These are phyloP conservation scores for Cryphonectria nitschkei DNA, from an alignment of 2,329 filamentous ascomycete genomes.

Conservation along the genomic window DNA sequence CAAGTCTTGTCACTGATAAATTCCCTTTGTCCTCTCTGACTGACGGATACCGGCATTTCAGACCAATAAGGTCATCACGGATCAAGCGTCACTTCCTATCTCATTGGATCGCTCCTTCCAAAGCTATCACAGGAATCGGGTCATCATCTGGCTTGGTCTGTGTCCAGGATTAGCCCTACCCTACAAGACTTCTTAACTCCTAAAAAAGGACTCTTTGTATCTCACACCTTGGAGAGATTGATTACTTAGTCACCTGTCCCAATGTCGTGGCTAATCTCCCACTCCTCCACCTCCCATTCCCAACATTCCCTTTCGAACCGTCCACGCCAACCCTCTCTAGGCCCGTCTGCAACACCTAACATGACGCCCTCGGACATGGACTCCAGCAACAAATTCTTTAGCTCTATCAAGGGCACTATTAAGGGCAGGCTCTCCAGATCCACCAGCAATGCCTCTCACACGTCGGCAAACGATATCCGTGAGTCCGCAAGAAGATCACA, in stretches of 20 bases:
- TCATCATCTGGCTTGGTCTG: not conserved
- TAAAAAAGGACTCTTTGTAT: not conserved
- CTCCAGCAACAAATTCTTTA: constrained; percentile 31
- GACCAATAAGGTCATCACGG: not conserved
- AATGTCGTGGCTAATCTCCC: constrained; percentile 26
- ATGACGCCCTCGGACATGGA: constrained; percentile 20
- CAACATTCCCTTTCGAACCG: constrained; percentile 4
- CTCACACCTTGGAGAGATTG: not conserved
- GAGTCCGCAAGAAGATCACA: constrained; percentile 32
- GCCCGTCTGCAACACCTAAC: constrained; percentile 8
- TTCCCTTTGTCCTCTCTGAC: not conserved
- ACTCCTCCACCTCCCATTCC: constrained; percentile 20
- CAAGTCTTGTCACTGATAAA: not conserved
- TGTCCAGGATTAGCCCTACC: too few species aligned
- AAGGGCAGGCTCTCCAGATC: constrained; percentile 42
- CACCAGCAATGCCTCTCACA: constrained; percentile 23
- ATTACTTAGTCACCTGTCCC: not conserved
- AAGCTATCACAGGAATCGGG: not conserved
- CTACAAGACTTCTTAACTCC: too few species aligned
- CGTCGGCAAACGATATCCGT: constrained; percentile 16
- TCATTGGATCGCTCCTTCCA: not conserved
- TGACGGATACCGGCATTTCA: not conserved
- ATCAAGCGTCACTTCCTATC: not conserved
- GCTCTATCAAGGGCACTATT: constrained; percentile 38
- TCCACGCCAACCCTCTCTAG: not conserved